Evolutionary conservation across 2,329 filamentous ascomycete species (phyloP).

Genomic region (Camptophora hylomeconis): DNA sequence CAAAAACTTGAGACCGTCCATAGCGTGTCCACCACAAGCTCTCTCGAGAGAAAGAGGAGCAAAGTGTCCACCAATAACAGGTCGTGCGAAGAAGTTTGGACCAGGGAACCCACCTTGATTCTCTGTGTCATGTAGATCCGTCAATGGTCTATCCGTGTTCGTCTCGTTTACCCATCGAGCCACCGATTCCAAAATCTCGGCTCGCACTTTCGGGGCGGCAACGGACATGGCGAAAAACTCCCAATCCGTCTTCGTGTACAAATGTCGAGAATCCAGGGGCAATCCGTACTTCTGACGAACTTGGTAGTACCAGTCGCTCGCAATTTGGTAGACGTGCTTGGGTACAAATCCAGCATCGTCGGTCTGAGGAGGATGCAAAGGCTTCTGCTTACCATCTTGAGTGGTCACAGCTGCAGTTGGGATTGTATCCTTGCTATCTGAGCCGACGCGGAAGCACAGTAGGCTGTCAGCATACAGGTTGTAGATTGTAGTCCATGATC

Average conservation of each 20-base stretch:
- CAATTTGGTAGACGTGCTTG: conserved; percentile 59
- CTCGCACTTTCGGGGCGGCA: conserved; percentile 47
- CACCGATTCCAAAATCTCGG: conserved; percentile 58
- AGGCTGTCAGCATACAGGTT: conserved; percentile 69
- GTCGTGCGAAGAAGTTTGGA: conserved; percentile 62
- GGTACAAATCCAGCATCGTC: conserved; percentile 51
- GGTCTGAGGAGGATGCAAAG: conserved; percentile 19
- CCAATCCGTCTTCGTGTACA: conserved; percentile 83
- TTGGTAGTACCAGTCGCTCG: conserved; percentile 67
- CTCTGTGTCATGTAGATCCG: conserved; percentile 67
- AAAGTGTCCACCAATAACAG: conserved; percentile 78
- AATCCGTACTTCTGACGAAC: conserved; percentile 71
- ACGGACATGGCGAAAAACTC: conserved; percentile 77
- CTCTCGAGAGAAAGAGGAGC: conserved; percentile 69
- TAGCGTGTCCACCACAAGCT: conserved; percentile 59
- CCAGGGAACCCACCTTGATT: conserved; percentile 61
- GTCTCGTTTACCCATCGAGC: conserved; percentile 76
- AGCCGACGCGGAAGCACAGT: conserved; percentile 59
- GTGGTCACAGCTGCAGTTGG: too few species aligned
- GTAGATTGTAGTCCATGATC: conserved; percentile 72
- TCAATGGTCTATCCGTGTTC: conserved; percentile 58
- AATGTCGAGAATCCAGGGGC: conserved; percentile 64
- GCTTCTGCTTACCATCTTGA: conserved; percentile 19
- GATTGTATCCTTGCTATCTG: too few species aligned
- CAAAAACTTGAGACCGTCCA: conserved; percentile 41